Conservation (phyloP, 129 eudicot species). For the Scalesia atractyloides region DNA sequence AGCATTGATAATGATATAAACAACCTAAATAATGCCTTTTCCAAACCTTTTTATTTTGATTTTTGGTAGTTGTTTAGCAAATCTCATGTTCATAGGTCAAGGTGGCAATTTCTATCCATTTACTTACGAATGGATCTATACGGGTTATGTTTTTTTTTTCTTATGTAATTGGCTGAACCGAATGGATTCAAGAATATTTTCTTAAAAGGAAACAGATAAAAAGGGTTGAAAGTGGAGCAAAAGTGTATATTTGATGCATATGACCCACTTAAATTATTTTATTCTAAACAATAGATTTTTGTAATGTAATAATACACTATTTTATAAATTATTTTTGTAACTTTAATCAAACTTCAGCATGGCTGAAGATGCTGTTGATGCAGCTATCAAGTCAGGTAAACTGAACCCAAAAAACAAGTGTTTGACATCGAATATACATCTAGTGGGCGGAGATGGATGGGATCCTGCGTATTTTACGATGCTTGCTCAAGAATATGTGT, state of each 20-base stretch:
- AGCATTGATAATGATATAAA: conserved; percentile 14
- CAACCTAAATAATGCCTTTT: too few relatives aligned
- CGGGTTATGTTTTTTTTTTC: too few relatives aligned
- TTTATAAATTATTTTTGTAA: too few relatives aligned
- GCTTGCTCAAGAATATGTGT: conserved; percentile 80
- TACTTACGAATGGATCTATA: too few relatives aligned
- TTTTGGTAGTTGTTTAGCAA: too few relatives aligned
- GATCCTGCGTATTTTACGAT: conserved; percentile 77
- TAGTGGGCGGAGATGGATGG: conserved; percentile 91
- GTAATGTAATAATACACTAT: background rate
- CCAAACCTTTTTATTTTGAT: too few relatives aligned
- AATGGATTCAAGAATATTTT: background rate
- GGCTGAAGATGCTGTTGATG: too few relatives aligned
- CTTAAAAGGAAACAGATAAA: background rate
- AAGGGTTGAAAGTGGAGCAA: background rate
- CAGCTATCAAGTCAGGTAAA: too few relatives aligned
- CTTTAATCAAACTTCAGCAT: too few relatives aligned
- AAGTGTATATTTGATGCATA: background rate
- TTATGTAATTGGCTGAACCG: background rate
- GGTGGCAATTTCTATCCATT: too few relatives aligned
- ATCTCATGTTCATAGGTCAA: too few relatives aligned
- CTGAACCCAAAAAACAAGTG: too few relatives aligned
- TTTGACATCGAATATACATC: conserved; percentile 10
- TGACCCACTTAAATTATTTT: background rate
- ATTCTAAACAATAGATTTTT: background rate